These are phyloP conservation scores for Saturnispora quitensis DNA, from an alignment of 805 yeast genomes.

Conservation along the genomic window DNA sequence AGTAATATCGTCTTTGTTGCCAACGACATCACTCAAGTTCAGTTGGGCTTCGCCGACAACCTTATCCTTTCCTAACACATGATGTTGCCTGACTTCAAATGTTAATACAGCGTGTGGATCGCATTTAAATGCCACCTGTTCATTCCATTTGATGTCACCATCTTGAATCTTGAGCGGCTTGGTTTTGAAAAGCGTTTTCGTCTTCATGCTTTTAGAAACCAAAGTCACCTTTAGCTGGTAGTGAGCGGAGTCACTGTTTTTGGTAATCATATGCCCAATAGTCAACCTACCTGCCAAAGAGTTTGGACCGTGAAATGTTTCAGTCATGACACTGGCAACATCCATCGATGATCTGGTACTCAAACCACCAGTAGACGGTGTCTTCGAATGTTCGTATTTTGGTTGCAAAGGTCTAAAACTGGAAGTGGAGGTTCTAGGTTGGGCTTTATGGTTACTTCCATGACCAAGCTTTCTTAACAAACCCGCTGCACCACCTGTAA, in stretches of 20 bases:
- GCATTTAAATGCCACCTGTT: constrained; percentile 58
- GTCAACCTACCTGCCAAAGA: constrained; percentile 47
- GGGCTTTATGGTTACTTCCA: background rate
- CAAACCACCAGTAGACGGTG: constrained; percentile 1
- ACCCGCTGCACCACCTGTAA: constrained; percentile 28
- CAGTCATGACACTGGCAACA: constrained; percentile 27
- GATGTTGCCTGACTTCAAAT: constrained; percentile 57
- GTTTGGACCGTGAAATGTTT: constrained; percentile 15
- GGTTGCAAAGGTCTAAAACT: constrained; percentile 4
- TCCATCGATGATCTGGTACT: constrained; percentile 11
- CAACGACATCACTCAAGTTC: constrained; percentile 1
- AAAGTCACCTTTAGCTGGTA: constrained; percentile 47
- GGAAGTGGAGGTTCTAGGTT: background rate
- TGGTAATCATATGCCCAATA: constrained; percentile 31
- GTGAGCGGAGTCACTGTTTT: constrained; percentile 12
- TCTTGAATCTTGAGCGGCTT: constrained; percentile 41
- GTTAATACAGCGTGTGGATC: constrained; percentile 49
- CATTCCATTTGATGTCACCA: constrained; percentile 48
- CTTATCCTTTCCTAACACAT: constrained; percentile 58
- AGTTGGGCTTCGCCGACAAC: background rate
- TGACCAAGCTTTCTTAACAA: constrained; percentile 10
- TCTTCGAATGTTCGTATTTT: background rate
- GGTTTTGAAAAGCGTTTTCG: constrained; percentile 58
- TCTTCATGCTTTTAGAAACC: constrained; percentile 28
- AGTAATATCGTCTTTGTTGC: constrained; percentile 1